Base-by-base conservation (phyloP, 1,139 yeast species). In the Candida tropicalis region DNA sequence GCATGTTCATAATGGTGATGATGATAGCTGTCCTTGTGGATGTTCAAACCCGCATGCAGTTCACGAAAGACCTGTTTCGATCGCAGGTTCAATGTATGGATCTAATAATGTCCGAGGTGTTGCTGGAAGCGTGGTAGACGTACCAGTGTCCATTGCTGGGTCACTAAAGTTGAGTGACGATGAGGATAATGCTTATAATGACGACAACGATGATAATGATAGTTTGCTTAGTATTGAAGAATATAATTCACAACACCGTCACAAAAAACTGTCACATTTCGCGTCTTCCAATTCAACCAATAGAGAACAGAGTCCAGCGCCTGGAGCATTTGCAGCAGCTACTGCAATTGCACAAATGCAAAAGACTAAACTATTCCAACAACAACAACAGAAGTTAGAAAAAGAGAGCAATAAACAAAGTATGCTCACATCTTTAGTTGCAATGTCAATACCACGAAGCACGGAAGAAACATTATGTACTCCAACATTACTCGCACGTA, bases 381-480 rank as follows among this genome's bases (percentile, higher is more conserved):
- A 55, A 29, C 59, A 53, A 35, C 58, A 56, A 37, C 59, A 56
- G 33, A 44, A 53, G 26, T 46, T 54, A 23, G 63, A 59, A 27
- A 57, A 54, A 15, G 76, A 70, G 38, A 57, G 66, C 20, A 68
- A 70, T 45, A 73, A 76, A 46, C 75, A 76, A 50, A 79, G 79
- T 62, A 57, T 67, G 53, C 66, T 85, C 45, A 84, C 91, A 0
- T 75, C 80, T 5, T 66, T 85, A 38, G 89, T 85, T 10, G 87
- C 93, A 0, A 75, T 84, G 46, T 79, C 91, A 0, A 76, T 84
- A 13, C 95, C 93, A 2, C 68, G 95, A 57, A 79, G 86, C 24
- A 85, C 93, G 0, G 91, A 84, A 51, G 95, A 85, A 56, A 84
- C 89, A 0, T 65, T 85, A 38, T 83, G 84, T 53, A 80, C 84